Conservation (phyloP, 768 basidiomycete species). For the Kwoniella botswanensis region DNA sequence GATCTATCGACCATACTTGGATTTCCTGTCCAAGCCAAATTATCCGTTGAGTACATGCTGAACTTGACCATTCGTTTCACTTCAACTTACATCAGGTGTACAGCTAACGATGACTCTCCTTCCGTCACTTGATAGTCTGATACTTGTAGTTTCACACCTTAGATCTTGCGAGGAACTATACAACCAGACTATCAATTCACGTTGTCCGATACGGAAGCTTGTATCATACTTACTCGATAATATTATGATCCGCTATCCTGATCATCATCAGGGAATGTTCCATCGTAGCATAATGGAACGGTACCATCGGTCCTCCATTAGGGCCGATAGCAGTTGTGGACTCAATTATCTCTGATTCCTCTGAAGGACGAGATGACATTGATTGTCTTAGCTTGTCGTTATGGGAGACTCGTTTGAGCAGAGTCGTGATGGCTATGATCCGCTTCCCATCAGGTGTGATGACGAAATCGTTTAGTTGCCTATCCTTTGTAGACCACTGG, state of each 20-base stretch:
- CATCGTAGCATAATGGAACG: slow-evolving; percentile 46
- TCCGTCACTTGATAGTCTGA: slow-evolving; percentile 83
- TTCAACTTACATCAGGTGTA: slow-evolving; percentile 75
- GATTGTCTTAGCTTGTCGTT: slow-evolving; percentile 42
- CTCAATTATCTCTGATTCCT: slow-evolving; percentile 19
- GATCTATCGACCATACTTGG: slow-evolving; percentile 79
- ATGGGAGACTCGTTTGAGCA: slow-evolving; percentile 37
- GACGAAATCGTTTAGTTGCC: slow-evolving; percentile 85
- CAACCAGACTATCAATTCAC: neutral
- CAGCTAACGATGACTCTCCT: slow-evolving; percentile 85
- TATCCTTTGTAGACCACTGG: slow-evolving; percentile 70
- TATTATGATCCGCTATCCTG: slow-evolving; percentile 36
- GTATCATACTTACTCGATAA: slow-evolving; percentile 41
- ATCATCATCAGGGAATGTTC: slow-evolving; percentile 45
- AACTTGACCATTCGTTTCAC: neutral
- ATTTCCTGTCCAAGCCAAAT: slow-evolving; percentile 69
- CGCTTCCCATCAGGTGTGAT: slow-evolving; percentile 82
- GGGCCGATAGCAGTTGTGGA: slow-evolving; percentile 21
- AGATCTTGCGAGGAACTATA: slow-evolving; percentile 36
- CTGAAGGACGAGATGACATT: slow-evolving; percentile 40
- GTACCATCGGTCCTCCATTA: slow-evolving; percentile 13
- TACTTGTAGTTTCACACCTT: slow-evolving; percentile 78
- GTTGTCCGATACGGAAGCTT: neutral
- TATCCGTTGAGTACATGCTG: neutral
- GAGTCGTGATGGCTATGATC: slow-evolving; percentile 77